A percentile compares a stretch with the other conserved stretches of the same genome.
Conservation (phyloP, 2,329 filamentous ascomycete genomes). For the Rosellinia necatrix region DNA sequence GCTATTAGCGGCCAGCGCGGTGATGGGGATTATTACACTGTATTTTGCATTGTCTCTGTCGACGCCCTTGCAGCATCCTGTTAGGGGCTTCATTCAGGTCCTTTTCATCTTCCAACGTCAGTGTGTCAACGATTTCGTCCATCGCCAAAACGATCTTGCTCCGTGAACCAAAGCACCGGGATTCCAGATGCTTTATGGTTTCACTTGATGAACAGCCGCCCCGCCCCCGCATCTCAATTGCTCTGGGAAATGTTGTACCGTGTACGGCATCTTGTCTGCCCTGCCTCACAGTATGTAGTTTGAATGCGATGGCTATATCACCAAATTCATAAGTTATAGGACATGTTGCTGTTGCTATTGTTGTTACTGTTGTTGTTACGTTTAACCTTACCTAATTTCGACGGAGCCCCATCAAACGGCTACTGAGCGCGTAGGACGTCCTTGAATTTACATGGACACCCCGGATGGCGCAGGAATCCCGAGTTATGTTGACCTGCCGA, state of each 20-base stretch:
- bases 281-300: no score
- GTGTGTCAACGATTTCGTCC: not conserved
- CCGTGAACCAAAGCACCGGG: slow-evolving; percentile 1
- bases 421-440: no score
- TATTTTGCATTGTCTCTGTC: not conserved
- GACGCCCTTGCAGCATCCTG: no score
- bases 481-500: not conserved
- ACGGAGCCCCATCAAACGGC: no score
- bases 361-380: no score
- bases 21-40: not conserved
- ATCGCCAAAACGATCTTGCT: not conserved
- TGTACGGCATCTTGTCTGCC: no score
- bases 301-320: no score
- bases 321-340: no score
- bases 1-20: not conserved
- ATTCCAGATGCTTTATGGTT: not conserved
- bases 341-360: no score
- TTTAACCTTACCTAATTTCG: no score
- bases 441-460: no score
- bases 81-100: not conserved
- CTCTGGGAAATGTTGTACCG: not conserved
- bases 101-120: not conserved
- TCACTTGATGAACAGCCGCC: slow-evolving; percentile 1
- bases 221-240: slow-evolving; percentile 11
- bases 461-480: not conserved